Evolutionary conservation across 202 grass and related monocot species (phyloP), one percentile per base, ranked within the genome.

Genomic region (Miscanthus sacchariflorus): DNA sequence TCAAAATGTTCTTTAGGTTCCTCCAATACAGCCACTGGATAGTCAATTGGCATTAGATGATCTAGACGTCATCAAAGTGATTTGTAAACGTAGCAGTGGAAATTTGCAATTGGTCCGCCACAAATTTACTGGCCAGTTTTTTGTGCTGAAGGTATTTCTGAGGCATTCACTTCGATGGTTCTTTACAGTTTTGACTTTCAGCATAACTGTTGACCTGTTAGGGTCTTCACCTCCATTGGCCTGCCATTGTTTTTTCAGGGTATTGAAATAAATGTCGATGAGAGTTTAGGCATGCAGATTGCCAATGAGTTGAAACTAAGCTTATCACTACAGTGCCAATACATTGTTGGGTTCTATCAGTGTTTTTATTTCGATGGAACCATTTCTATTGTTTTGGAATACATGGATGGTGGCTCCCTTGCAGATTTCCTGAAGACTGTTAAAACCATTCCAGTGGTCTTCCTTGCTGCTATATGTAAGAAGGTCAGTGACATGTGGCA

Each of bases 381-480:
- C 27, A 99, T 99, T 86, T 99, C 94, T 78, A 92, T 96, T 87
- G 97, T 93, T 81, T 87, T 99, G 86, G 97, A 99, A 68, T 96
- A 95, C 80, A 99, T 99, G 94, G 97, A 99, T 21, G 90, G 93
- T 74, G 97, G 97, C 27, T 96, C 94, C n/a, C 94, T 99, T 3
- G 76, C 75, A 27, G 93, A 99, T 90, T 93, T 99, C 50, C 86
- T 99, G 12, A 95, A 93, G 71, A 89, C 74, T 24, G 94, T 99
- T 68, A 96, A 89, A 68, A 96, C 94, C 67, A 84, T 99, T 80
- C 97, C 94, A 5, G 97, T 96, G 86, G 14, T 63, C 27, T 93
- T 96, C 91, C 96, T 99, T 23, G 92, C 96, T 90, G 96, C 94
- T 58, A 95, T 99, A 59, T 96, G 94, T 91, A 96, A 95, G 84